Conservation (phyloP, 179 eudicot genomes). For the Gypsophila paniculata region DNA sequence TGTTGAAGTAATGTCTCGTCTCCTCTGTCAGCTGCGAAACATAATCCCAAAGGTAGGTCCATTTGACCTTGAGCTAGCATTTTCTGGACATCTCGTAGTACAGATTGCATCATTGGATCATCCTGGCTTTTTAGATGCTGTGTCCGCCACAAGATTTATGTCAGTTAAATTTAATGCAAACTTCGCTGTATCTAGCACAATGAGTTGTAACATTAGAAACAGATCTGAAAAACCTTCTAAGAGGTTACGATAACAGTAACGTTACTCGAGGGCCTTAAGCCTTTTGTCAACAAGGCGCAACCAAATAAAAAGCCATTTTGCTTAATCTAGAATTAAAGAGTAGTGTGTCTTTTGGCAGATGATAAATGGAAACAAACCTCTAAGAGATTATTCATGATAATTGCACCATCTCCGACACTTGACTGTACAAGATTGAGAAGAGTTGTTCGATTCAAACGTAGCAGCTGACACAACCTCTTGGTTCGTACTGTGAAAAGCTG, state of each 20-base stretch:
- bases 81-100: constrained; percentile 49
- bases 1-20: constrained; percentile 55
- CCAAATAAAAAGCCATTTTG: too few relatives aligned
- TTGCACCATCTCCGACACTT: constrained; percentile 77
- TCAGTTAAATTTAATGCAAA: not conserved
- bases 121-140: constrained; percentile 52
- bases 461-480: constrained; percentile 60
- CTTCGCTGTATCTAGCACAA: not conserved
- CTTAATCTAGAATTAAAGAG: not conserved
- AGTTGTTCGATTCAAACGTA: constrained; percentile 65
- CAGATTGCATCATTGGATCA: constrained; percentile 46
- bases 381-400: constrained; percentile 74
- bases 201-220: not conserved
- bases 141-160: constrained; percentile 6
- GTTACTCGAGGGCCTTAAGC: not conserved
- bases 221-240: not conserved
- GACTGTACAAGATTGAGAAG: constrained; percentile 69
- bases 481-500: constrained; percentile 77
- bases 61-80: constrained; percentile 68
- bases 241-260: too few relatives aligned
- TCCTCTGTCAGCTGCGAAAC: constrained; percentile 65
- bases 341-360: too few relatives aligned
- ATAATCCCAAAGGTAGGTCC: constrained; percentile 70
- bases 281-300: too few relatives aligned
- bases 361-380: constrained; percentile 39